phyloP scores from a whole-genome alignment of 352 stramenopile genomes.

The Globisporangium carolinianum region DNA sequence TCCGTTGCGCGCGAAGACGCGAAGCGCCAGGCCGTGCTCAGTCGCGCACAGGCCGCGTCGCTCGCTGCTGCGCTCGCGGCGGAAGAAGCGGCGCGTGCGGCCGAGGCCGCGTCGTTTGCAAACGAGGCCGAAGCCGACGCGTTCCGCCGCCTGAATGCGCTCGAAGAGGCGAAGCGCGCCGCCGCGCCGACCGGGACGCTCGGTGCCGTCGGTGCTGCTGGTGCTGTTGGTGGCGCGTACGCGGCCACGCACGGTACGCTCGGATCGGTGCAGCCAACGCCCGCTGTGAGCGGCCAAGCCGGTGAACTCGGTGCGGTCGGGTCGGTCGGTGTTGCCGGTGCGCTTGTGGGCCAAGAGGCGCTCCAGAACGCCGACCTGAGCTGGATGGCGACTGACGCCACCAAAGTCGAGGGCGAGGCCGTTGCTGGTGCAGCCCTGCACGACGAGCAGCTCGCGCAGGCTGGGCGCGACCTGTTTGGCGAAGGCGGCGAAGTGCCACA shows the following conservation, averaged over 20 bases:
- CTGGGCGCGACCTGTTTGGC: slow-evolving; percentile 78
- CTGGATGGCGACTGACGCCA: slow-evolving; percentile 79
- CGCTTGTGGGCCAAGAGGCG: slow-evolving; percentile 71
- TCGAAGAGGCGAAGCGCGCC: slow-evolving; percentile 52
- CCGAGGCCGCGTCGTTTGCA: slow-evolving; percentile 60
- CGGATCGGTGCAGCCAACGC: slow-evolving; percentile 60
- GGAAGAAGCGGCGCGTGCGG: slow-evolving; percentile 66
- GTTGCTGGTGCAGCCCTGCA: slow-evolving; percentile 67
- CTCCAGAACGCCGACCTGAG: slow-evolving; percentile 81
- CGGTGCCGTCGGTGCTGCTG: slow-evolving; percentile 49
- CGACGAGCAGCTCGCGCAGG: slow-evolving; percentile 79
- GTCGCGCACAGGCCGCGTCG: slow-evolving; percentile 61
- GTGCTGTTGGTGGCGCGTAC: slow-evolving; percentile 43
- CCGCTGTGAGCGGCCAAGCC: slow-evolving; percentile 57
- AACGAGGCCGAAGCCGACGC: slow-evolving; percentile 73
- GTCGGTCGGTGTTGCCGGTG: slow-evolving; percentile 62
- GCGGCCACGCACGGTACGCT: slow-evolving; percentile 49
- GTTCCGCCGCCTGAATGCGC: slow-evolving; percentile 56
- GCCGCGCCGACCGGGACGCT: slow-evolving; percentile 37
- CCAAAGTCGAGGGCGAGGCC: slow-evolving; percentile 69
- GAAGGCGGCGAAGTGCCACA: slow-evolving; percentile 70
- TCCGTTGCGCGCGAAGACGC: slow-evolving; percentile 63
- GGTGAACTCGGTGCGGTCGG: slow-evolving; percentile 73
- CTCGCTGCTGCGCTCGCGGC: slow-evolving; percentile 66
- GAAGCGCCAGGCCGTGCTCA: slow-evolving; percentile 55